Percentiles rank a stretch among this genome's conserved stretches.
Conservation (phyloP, 148 eudicot species). For the Silene conica region DNA sequence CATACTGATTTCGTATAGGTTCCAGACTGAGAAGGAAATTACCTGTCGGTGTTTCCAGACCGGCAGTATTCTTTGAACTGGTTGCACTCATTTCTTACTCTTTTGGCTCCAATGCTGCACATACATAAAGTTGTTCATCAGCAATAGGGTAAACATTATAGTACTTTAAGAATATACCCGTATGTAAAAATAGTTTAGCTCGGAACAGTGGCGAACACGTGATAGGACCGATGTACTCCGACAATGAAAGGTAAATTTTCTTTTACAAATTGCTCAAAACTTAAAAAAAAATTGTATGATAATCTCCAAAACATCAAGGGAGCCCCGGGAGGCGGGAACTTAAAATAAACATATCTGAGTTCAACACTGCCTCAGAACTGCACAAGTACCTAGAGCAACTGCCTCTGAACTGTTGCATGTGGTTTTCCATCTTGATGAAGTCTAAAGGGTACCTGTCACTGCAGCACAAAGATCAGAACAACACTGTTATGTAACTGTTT, state of each 20-base stretch:
- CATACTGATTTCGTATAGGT: not conserved
- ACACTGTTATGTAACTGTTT: constrained; percentile 1
- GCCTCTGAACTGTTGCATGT: constrained; percentile 89
- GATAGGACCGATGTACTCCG: too few species aligned
- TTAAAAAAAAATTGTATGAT: too few species aligned
- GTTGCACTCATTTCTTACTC: constrained; percentile 72
- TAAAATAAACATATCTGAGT: too few species aligned
- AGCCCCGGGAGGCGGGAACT: too few species aligned
- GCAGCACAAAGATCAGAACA: constrained; percentile 12
- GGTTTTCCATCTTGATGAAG: constrained; percentile 61
- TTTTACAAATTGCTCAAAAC: too few species aligned
- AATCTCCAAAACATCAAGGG: too few species aligned
- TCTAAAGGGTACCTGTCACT: constrained; percentile 75
- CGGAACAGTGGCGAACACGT: too few species aligned
- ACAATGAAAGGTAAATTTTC: too few species aligned
- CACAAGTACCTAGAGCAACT: constrained; percentile 68
- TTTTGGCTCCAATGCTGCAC: constrained; percentile 91
- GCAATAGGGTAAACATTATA: not conserved
- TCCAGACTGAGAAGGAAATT: constrained; percentile 15
- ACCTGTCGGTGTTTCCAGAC: constrained; percentile 76
- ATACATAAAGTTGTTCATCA: not conserved
- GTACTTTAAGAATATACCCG: not conserved
- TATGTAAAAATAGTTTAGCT: not conserved
- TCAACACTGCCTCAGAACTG: not conserved
- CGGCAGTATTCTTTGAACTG: constrained; percentile 75